These are phyloP conservation scores for Gossypium davidsonii DNA, from an alignment of 441 rosid species.

Conservation along the genomic window DNA sequence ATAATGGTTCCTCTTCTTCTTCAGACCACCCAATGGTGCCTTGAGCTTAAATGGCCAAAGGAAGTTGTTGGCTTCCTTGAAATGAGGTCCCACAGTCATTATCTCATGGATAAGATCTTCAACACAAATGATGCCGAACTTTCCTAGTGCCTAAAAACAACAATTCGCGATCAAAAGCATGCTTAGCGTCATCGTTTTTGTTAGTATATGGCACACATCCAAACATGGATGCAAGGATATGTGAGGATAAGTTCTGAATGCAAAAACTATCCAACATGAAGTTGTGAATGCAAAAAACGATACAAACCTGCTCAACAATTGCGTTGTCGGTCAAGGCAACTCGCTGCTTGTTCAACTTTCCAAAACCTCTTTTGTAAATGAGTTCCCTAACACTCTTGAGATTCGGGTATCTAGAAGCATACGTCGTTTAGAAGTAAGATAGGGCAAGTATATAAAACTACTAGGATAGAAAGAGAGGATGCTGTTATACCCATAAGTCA, in stretches of 20 bases:
- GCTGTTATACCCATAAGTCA: constrained; percentile 59
- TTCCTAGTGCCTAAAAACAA: constrained; percentile 48
- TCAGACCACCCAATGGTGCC: constrained; percentile 66
- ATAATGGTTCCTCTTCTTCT: constrained; percentile 74
- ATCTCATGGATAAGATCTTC: constrained; percentile 76
- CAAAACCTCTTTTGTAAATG: constrained; percentile 68
- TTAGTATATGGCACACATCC: not conserved
- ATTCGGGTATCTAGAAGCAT: constrained; percentile 52
- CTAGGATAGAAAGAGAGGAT: not conserved
- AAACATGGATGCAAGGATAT: not conserved
- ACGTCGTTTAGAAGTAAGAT: not conserved
- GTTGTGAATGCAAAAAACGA: not conserved
- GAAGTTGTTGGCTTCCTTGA: constrained; percentile 75
- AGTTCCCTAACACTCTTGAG: constrained; percentile 64
- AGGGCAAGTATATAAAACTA: not conserved
- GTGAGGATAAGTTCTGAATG: not conserved
- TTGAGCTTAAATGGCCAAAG: constrained; percentile 75
- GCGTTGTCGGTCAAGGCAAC: constrained; percentile 61
- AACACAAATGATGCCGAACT: constrained; percentile 49
- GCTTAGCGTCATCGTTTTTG: no score
- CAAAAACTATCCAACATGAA: not conserved
- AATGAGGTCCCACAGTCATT: constrained; percentile 69
- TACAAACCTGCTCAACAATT: constrained; percentile 49
- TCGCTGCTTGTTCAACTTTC: constrained; percentile 67
- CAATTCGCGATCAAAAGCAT: not conserved